Percentiles rank a stretch among this genome's conserved stretches.
These are phyloP conservation scores for Aspergillus sclerotiicarbonarius DNA, from an alignment of 495 filamentous ascomycete genomes.

Conservation along the genomic window DNA sequence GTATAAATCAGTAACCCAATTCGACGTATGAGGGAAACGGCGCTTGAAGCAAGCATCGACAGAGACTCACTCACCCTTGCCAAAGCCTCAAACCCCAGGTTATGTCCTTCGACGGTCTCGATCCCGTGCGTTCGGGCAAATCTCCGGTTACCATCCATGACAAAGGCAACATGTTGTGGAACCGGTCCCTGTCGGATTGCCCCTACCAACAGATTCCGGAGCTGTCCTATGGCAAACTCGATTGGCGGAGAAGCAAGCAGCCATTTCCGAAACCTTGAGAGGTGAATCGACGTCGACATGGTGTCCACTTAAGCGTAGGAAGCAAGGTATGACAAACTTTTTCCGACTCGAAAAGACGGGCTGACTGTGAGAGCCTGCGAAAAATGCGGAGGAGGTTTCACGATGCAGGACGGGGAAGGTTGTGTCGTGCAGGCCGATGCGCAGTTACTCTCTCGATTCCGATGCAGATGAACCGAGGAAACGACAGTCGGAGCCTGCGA, in stretches of 20 bases:
- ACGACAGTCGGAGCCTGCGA: neutral
- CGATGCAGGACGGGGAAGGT: neutral
- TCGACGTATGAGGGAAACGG: neutral
- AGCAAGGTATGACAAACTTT: constrained; percentile 1
- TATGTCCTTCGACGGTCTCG: constrained; percentile 96
- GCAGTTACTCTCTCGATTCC: neutral
- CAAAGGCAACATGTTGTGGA: constrained; percentile 92
- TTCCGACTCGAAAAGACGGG: neutral
- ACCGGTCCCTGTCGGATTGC: constrained; percentile 86
- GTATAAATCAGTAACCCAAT: neutral
- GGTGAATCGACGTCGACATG: constrained; percentile 58
- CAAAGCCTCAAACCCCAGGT: constrained; percentile 91
- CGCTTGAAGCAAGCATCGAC: neutral
- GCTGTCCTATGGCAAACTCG: constrained; percentile 71
- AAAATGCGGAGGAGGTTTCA: neutral
- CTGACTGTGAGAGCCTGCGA: neutral
- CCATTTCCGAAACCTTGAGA: constrained; percentile 80
- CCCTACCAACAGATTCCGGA: constrained; percentile 80
- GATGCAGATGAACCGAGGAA: neutral
- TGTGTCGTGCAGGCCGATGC: neutral
- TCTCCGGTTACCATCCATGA: constrained; percentile 96
- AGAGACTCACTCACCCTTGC: constrained; percentile 58
- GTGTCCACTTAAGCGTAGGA: constrained; percentile 14
- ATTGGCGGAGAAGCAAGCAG: constrained; percentile 82
- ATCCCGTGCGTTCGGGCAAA: constrained; percentile 88